These are phyloP conservation scores for Exserohilum rostratum DNA, from an alignment of 2,329 filamentous ascomycete species.

Conservation along the genomic window DNA sequence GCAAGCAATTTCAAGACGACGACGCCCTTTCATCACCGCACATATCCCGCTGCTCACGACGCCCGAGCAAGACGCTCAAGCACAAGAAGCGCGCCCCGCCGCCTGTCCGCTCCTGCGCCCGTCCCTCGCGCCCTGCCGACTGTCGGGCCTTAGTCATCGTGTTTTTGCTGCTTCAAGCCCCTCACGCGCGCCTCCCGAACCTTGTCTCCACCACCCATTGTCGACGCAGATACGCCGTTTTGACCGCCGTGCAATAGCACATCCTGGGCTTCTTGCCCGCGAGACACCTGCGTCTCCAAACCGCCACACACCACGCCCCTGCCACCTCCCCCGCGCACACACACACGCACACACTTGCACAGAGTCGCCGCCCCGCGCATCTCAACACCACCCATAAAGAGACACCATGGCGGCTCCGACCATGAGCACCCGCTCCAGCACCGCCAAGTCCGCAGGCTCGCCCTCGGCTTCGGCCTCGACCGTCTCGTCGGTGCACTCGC, in stretches of 20 bases:
- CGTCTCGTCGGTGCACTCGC: constrained; percentile 47
- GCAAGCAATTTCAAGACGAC: constrained; percentile 6
- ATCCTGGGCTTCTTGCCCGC: constrained; percentile 48
- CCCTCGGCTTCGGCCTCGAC: constrained; percentile 45
- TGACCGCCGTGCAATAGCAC: constrained; percentile 45
- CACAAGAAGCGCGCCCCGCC: too few species aligned
- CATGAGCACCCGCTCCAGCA: constrained; percentile 33
- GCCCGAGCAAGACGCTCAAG: too few species aligned
- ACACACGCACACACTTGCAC: too few species aligned
- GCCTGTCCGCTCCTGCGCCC: background rate
- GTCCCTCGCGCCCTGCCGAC: constrained; percentile 5
- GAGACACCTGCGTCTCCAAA: constrained; percentile 49
- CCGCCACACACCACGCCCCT: constrained; percentile 6
- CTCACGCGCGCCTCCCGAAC: constrained; percentile 40
- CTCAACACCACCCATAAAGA: constrained; percentile 10
- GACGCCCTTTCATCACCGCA: background rate
- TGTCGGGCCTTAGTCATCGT: constrained; percentile 28
- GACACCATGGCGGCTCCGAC: constrained; percentile 43
- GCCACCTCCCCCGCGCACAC: too few species aligned
- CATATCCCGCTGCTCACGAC: too few species aligned
- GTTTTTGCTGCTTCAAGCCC: constrained; percentile 35
- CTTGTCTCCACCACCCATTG: constrained; percentile 38
- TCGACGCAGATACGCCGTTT: constrained; percentile 42
- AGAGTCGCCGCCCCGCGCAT: constrained; percentile 16
- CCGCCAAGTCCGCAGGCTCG: constrained; percentile 37